Base-by-base conservation (phyloP, 208 protist genomes). In the Naegleria gruberi region DNA sequence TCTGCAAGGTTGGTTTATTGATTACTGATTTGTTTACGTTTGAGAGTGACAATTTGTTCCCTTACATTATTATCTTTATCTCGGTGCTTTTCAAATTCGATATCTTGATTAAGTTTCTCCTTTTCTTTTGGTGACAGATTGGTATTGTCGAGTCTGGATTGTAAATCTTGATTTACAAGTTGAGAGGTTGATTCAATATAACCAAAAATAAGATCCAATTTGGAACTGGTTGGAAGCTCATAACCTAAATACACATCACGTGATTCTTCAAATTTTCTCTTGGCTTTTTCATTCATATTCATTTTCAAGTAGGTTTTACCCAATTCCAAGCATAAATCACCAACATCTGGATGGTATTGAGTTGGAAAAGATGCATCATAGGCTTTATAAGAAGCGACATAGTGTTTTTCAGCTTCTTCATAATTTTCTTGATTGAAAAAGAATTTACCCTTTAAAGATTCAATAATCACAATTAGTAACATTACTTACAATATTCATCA, bases 261-360 rank as follows among this genome's bases (percentile, higher is more conserved):
- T 83, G 77, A n/a, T 43, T 83, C 40, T 26, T 83, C 77, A 19
- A 83, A 83, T 15, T 83, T 83, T 83, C 77, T 43, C 77, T 83
- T 83, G 42, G 77, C 77, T 44, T 44, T 44, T 44, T 44, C 77
- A 43, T 44, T 44, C 77, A 37, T 83, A 44, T 83, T 83, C 2
- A 44, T n/a, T 37, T 44, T 44, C 8, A 83, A 44, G 15, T 83
- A 41, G 5, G n/a, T 44, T 44, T 83, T 83, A 83, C 77, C 77
- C 34, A 83, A 23, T 30, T 44, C 77, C 15, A 83, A 30, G 19
- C 77, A 83, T 3, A 83, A 41, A 44, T 83, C 77, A 44, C 40
- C 77, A 44, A 83, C 77, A 83, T 83, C 77, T 44, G 40, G 40
- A 44, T 83, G 77, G 10, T 44, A 83, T 44, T 83, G 40, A 83